A percentile compares a stretch with the other conserved stretches of the same genome.
Conservation (phyloP, 345 rosid species). For the Boechera divaricarpa region DNA sequence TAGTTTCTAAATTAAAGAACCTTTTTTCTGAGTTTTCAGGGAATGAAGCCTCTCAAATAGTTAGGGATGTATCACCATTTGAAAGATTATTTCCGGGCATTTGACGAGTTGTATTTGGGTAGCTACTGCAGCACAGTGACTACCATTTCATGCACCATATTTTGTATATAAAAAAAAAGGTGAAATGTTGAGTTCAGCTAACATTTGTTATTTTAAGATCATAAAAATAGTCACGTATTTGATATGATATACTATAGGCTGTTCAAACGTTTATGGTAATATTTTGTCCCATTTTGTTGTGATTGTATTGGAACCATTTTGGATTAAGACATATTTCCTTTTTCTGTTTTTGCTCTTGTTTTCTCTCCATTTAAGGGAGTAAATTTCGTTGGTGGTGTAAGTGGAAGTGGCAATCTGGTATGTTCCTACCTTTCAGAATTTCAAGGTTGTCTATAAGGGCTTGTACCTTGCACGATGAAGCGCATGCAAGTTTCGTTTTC, state of each 20-base stretch:
- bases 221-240: slow-evolving; percentile 4
- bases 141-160: slow-evolving; percentile 18
- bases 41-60: slow-evolving; percentile 84
- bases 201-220: slow-evolving; percentile 20
- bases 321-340: background rate
- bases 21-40: slow-evolving; percentile 51
- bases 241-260: slow-evolving; percentile 26
- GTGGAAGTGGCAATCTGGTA: slow-evolving; percentile 11
- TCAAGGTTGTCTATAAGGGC: background rate
- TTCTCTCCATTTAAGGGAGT: background rate
- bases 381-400: slow-evolving; percentile 8
- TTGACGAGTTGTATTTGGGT: background rate
- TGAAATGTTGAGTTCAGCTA: slow-evolving; percentile 26
- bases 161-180: slow-evolving; percentile 29
- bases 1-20: slow-evolving; percentile 11
- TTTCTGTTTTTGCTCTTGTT: background rate
- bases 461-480: slow-evolving; percentile 19
- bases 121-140: slow-evolving; percentile 8
- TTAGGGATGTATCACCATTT: slow-evolving; percentile 20
- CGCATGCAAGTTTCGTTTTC: background rate
- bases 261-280: background rate
- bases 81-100: background rate
- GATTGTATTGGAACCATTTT: slow-evolving; percentile 18
- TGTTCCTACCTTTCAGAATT: slow-evolving; percentile 10
- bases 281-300: background rate